A percentile compares a stretch with the other conserved stretches of the same genome.
Evolutionary conservation across 305 asterid species (phyloP).

Genomic region (Petunia hybrid): DNA sequence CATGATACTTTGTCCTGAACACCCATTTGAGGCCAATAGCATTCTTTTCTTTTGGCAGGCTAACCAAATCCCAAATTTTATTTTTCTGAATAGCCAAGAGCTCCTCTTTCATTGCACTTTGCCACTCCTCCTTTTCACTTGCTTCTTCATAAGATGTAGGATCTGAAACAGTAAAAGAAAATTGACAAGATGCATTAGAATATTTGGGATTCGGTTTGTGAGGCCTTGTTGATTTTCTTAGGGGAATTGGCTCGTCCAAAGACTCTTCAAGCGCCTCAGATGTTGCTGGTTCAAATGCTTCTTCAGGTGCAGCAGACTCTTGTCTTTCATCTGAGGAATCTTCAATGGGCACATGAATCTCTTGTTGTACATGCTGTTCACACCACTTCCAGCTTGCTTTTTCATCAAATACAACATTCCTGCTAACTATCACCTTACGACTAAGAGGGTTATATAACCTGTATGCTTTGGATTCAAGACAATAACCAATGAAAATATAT

Average conservation of each 20-base stretch:
- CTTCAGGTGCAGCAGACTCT: no score
- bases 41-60: background rate
- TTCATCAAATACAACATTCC: background rate
- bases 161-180: background rate
- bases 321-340: no score
- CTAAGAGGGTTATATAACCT: background rate
- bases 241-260: background rate
- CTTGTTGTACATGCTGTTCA: no score
- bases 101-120: background rate
- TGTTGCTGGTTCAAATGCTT: background rate
- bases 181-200: no score
- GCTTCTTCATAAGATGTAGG: background rate
- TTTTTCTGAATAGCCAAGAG: background rate
- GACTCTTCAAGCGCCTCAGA: background rate
- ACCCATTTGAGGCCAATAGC: constrained; percentile 16
- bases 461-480: background rate
- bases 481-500: background rate
- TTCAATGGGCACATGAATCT: no score
- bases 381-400: background rate
- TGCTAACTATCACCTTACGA: background rate
- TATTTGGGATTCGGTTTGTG: background rate
- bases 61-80: background rate
- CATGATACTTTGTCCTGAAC: background rate
- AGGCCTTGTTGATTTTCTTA: background rate
- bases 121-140: background rate